Conservation (phyloP, 148 eudicot species). For the Heliosperma pusillum region DNA sequence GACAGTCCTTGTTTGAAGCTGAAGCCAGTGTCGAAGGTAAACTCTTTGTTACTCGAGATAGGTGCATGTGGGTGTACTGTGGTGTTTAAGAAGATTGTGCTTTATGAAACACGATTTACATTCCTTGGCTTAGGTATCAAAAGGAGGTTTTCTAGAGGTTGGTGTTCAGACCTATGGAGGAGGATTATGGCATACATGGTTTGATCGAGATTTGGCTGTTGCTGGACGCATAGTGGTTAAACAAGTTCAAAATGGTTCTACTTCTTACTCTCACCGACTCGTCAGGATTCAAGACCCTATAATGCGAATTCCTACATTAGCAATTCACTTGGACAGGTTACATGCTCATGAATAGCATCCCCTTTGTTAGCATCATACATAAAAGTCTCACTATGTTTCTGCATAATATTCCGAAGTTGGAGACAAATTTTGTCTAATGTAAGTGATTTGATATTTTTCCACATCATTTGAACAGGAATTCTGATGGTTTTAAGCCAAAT, state of each 20-base stretch:
- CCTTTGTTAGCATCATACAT: not conserved
- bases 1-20: slow-evolving; percentile 96
- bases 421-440: not conserved
- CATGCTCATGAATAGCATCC: slow-evolving; percentile 1
- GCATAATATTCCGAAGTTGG: not conserved
- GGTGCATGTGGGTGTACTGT: not conserved
- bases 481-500: slow-evolving; percentile 88
- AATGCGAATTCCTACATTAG: slow-evolving; percentile 94
- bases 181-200: slow-evolving; percentile 98
- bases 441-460: not conserved
- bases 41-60: not conserved
- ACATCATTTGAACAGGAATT: slow-evolving; percentile 46
- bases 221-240: slow-evolving; percentile 87
- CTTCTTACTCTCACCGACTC: slow-evolving; percentile 66
- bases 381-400: not conserved
- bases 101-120: not conserved
- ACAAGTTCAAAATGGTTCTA: slow-evolving; percentile 53
- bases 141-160: slow-evolving; percentile 88
- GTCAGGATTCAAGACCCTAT: slow-evolving; percentile 82
- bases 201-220: slow-evolving; percentile 84
- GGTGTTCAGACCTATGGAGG: slow-evolving; percentile 96
- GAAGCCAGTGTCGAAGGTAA: slow-evolving; percentile 92
- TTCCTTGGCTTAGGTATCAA: slow-evolving; percentile 49
- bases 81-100: not conserved
- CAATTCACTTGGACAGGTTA: slow-evolving; percentile 95